Percentiles rank a stretch among this genome's conserved stretches.
Evolutionary conservation across 164 flowering plant species (phyloP).

Genomic region (Liquidambar formosana): DNA sequence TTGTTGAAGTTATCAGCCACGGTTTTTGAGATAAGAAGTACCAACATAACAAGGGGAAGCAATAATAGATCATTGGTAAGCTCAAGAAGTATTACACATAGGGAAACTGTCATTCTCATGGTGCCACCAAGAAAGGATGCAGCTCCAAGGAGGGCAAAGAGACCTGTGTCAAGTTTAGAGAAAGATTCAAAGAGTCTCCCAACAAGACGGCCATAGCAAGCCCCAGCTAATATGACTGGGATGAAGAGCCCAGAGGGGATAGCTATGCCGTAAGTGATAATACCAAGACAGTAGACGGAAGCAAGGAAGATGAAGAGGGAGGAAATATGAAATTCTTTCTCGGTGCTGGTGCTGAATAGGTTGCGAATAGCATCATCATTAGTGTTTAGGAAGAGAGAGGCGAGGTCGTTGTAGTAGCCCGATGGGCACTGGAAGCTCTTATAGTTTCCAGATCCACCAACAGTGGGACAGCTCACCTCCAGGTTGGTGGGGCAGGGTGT

Average conservation of each 20-base stretch:
- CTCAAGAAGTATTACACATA: constrained; percentile 38
- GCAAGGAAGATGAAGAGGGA: constrained; percentile 33
- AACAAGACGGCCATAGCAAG: constrained; percentile 36
- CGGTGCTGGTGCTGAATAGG: constrained; percentile 24
- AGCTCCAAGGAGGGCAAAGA: constrained; percentile 41
- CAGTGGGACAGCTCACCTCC: constrained; percentile 21
- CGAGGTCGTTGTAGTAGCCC: constrained; percentile 37
- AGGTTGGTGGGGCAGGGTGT: constrained; percentile 24
- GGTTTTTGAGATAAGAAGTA: constrained; percentile 35
- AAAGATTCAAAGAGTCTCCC: constrained; percentile 28
- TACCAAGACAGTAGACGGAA: constrained; percentile 25
- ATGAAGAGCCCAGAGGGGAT: constrained; percentile 43
- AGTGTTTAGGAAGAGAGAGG: constrained; percentile 35
- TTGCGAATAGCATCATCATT: constrained; percentile 40
- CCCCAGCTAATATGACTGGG: constrained; percentile 37
- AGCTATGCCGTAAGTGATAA: constrained; percentile 41
- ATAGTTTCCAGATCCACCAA: constrained; percentile 25
- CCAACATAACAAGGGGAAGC: constrained; percentile 39
- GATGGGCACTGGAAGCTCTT: constrained; percentile 32
- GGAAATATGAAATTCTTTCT: constrained; percentile 21
- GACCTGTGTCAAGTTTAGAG: constrained; percentile 31
- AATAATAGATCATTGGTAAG: constrained; percentile 35
- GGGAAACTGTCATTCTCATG: constrained; percentile 48
- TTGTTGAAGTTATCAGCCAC: constrained; percentile 39
- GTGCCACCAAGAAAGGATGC: constrained; percentile 45